Evolutionary conservation across 2,329 filamentous ascomycete species (phyloP).

Genomic region (Talaromyces sp.): DNA sequence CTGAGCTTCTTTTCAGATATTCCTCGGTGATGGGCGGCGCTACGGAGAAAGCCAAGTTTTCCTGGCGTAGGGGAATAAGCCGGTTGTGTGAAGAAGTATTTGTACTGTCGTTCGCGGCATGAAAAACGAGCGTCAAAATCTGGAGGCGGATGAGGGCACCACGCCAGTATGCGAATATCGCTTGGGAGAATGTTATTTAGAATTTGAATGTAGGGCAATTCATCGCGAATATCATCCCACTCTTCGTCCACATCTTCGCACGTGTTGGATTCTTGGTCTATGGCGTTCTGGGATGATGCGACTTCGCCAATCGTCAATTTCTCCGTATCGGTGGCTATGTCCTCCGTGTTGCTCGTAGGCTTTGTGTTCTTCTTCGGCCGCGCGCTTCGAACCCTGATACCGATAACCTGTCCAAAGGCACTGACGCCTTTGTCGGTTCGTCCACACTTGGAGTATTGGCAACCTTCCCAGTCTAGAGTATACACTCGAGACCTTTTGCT

Average conservation of each 20-base stretch:
- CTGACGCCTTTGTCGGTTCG: constrained; percentile 90
- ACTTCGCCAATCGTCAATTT: constrained; percentile 12
- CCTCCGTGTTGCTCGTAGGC: constrained; percentile 11
- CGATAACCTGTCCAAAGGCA: constrained; percentile 93
- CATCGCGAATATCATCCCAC: constrained; percentile 68
- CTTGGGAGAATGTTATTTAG: constrained; percentile 83
- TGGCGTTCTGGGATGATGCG: constrained; percentile 14
- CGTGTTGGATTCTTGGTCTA: constrained; percentile 18
- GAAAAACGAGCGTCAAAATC: constrained; percentile 89
- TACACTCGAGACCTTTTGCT: constrained; percentile 39
- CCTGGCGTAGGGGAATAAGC: constrained; percentile 67
- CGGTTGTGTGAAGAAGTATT: constrained; percentile 97
- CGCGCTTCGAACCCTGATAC: constrained; percentile 74
- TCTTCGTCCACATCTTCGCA: constrained; percentile 17
- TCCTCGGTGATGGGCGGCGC: constrained; percentile 17
- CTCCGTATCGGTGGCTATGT: constrained; percentile 11
- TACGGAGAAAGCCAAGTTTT: constrained; percentile 43
- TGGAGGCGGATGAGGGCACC: constrained; percentile 76
- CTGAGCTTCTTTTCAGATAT: constrained; percentile 31
- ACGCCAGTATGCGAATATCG: constrained; percentile 86
- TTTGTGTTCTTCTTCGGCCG: constrained; percentile 49
- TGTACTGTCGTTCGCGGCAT: constrained; percentile 84
- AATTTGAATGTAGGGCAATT: constrained; percentile 75
- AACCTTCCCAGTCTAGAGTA: constrained; percentile 70
- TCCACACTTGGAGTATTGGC: constrained; percentile 92